Evolutionary conservation across 2,329 filamentous ascomycete species (phyloP).

Genomic region (Fusarium armeniacum): DNA sequence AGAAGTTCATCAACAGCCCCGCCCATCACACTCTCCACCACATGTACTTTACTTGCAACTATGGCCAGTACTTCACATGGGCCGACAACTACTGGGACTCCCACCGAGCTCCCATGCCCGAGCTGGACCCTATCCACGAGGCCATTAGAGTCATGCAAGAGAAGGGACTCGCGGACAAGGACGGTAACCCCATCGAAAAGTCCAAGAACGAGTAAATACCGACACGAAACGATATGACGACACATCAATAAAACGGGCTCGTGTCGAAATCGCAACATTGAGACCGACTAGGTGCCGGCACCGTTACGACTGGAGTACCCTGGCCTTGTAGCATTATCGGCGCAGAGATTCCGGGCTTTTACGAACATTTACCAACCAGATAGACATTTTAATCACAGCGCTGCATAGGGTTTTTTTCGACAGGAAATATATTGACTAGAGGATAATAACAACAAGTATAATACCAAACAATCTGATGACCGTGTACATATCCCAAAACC

Average conservation of each 20-base stretch:
- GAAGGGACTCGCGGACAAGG: slow-evolving; percentile 61
- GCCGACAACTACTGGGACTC: slow-evolving; percentile 61
- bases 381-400: slow-evolving; percentile 46
- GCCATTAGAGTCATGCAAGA: slow-evolving; percentile 60
- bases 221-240: slow-evolving; percentile 8
- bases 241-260: neutral
- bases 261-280: slow-evolving; percentile 7
- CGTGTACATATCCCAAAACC: slow-evolving; percentile 51
- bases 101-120: slow-evolving; percentile 59
- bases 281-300: slow-evolving; percentile 41
- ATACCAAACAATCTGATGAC: slow-evolving; percentile 49
- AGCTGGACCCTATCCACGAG: slow-evolving; percentile 61
- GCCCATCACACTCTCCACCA: slow-evolving; percentile 64
- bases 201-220: slow-evolving; percentile 48
- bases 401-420: slow-evolving; percentile 35
- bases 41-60: slow-evolving; percentile 65
- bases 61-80: slow-evolving; percentile 65
- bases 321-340: slow-evolving; percentile 18
- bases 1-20: slow-evolving; percentile 63
- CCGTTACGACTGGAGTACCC: slow-evolving; percentile 28
- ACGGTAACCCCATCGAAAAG: slow-evolving; percentile 57
- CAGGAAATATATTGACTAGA: slow-evolving; percentile 51
- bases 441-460: slow-evolving; percentile 51
- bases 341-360: slow-evolving; percentile 26
- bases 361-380: slow-evolving; percentile 33